phyloP scores from a whole-genome alignment of 192 early-diverging fungal genomes.

The Backusella morwellensis region DNA sequence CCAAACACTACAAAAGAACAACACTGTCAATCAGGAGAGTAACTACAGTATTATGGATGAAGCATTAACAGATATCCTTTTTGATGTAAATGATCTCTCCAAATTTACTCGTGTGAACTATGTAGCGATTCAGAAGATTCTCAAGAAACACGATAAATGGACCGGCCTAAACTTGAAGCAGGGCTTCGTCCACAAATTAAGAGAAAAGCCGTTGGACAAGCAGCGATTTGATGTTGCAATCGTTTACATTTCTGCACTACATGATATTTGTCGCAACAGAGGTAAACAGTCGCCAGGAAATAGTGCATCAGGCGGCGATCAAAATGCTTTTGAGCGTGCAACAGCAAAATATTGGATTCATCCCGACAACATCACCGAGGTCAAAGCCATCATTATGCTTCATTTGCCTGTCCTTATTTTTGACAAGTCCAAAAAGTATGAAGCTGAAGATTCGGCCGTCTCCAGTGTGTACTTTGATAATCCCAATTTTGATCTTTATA shows the following conservation, averaged over 20 bases:
- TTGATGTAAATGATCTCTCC: constrained; percentile 76
- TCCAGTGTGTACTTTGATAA: constrained; percentile 96
- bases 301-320: constrained; percentile 32
- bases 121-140: constrained; percentile 86
- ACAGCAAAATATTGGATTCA: constrained; percentile 98
- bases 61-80: constrained; percentile 57
- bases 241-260: constrained; percentile 79
- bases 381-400: constrained; percentile 89
- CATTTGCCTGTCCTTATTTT: constrained; percentile 92
- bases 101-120: constrained; percentile 81
- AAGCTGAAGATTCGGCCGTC: constrained; percentile 84
- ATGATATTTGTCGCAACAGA: constrained; percentile 64
- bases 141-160: constrained; percentile 95
- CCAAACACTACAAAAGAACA: constrained; percentile 27
- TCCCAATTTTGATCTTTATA: constrained; percentile 86
- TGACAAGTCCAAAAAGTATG: constrained; percentile 50
- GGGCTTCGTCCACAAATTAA: constrained; percentile 23
- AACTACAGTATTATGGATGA: constrained; percentile 59
- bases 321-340: constrained; percentile 71
- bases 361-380: constrained; percentile 92
- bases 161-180: constrained; percentile 23
- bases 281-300: constrained; percentile 25
- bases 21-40: constrained; percentile 48
- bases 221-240: constrained; percentile 86
- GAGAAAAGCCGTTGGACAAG: constrained; percentile 70